Evolutionary conservation across 2,329 filamentous ascomycete genomes (phyloP).

Genomic region (Drechslerella stenobrocha): DNA sequence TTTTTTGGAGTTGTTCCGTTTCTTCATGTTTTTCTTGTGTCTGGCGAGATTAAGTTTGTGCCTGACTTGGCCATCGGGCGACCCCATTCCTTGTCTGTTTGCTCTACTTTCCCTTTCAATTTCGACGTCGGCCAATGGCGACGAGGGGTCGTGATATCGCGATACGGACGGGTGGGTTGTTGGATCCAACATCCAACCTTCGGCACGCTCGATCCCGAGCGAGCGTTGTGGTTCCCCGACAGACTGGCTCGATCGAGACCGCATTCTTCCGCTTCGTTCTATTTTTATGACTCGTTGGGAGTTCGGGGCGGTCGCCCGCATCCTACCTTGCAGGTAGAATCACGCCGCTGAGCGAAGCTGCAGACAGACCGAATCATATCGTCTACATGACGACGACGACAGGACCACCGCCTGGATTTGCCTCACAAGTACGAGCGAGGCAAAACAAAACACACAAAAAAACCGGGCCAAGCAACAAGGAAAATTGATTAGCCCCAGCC

Average conservation of each 20-base stretch:
- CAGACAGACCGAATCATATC: background rate
- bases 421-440: too few relatives aligned
- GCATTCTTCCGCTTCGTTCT: background rate
- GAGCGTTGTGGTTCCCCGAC: too few relatives aligned
- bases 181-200: background rate
- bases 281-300: conserved; percentile 3
- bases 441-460: too few relatives aligned
- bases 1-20: background rate
- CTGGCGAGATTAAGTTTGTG: conserved; percentile 8
- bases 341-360: background rate
- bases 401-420: background rate
- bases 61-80: background rate
- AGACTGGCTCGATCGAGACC: conserved; percentile 1
- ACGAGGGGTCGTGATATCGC: background rate
- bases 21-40: conserved; percentile 1
- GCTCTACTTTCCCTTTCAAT: conserved; percentile 1
- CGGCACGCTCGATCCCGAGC: background rate
- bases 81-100: background rate
- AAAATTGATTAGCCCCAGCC: too few relatives aligned
- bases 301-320: conserved; percentile 1
- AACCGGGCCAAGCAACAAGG: too few relatives aligned
- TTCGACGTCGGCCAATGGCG: background rate
- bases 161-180: background rate
- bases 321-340: background rate
- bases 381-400: conserved; percentile 6